A percentile compares a stretch with the other conserved stretches of the same genome.
Evolutionary conservation across 768 basidiomycete species (phyloP).

Genomic region (Botryobasidium botryosum): DNA sequence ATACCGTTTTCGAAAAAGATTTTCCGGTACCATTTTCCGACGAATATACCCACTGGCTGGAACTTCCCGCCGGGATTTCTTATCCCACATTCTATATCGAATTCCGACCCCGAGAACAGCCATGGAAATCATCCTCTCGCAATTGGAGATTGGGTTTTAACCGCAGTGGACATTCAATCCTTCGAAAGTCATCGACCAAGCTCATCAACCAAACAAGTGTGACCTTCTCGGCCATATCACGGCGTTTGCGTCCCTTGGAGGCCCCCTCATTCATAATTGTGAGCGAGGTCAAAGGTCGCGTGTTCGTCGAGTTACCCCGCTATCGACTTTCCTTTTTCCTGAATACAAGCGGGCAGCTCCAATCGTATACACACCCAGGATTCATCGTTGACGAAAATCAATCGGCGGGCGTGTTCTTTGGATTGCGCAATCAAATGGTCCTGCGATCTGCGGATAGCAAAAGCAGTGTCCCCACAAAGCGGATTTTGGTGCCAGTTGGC

Average conservation of each 20-base stretch:
- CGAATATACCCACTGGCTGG: neutral
- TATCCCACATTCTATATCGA: neutral
- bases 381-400: constrained; percentile 29
- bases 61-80: neutral
- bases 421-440: constrained; percentile 26
- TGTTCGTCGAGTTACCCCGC: constrained; percentile 22
- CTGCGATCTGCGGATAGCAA: constrained; percentile 14
- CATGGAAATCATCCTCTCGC: neutral
- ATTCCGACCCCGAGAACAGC: neutral
- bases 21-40: neutral
- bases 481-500: constrained; percentile 24
- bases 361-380: constrained; percentile 26
- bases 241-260: constrained; percentile 23
- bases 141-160: neutral
- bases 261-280: neutral
- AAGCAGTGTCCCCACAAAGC: neutral
- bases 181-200: constrained; percentile 10
- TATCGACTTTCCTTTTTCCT: constrained; percentile 23
- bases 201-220: constrained; percentile 5
- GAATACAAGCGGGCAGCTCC: constrained; percentile 22
- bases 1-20: neutral
- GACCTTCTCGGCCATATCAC: constrained; percentile 20
- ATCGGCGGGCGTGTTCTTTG: constrained; percentile 29
- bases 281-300: neutral
- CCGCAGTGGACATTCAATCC: neutral